Evolutionary conservation across 1,284 basidiomycete genomes (phyloP).

Genomic region (Megacollybia platyphylla): DNA sequence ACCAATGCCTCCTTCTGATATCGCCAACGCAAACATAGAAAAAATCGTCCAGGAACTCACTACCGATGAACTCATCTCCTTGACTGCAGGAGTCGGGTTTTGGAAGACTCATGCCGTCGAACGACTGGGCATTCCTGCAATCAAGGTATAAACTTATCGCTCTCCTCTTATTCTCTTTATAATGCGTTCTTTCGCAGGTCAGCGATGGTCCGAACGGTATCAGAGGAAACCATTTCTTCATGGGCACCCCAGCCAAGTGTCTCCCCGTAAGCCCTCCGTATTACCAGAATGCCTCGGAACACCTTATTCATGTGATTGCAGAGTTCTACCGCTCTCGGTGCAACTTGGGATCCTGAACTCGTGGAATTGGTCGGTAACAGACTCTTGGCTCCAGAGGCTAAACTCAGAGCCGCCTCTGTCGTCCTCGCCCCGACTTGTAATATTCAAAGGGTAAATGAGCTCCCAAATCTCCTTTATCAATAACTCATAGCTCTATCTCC

Average conservation of each 20-base stretch:
- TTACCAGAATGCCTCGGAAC: background rate
- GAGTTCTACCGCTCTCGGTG: conserved; percentile 58
- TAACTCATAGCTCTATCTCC: no score
- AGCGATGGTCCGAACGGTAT: conserved; percentile 24
- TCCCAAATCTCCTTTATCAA: no score
- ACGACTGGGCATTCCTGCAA: conserved; percentile 44
- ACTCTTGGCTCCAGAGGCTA: conserved; percentile 50
- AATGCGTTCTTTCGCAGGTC: background rate
- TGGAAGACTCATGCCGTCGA: conserved; percentile 54
- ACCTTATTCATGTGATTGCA: conserved; percentile 11
- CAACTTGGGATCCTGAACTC: conserved; percentile 49
- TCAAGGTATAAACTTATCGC: conserved; percentile 58
- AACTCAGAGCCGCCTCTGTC: conserved; percentile 48
- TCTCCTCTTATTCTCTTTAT: conserved; percentile 21
- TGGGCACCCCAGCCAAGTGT: conserved; percentile 49
- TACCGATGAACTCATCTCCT: conserved; percentile 49
- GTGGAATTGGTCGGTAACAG: conserved; percentile 34
- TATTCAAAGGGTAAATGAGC: conserved; percentile 32
- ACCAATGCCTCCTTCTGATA: conserved; percentile 5
- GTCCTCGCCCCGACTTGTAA: conserved; percentile 61
- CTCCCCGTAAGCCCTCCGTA: conserved; percentile 31
- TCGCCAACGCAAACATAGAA: conserved; percentile 28
- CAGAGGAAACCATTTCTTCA: conserved; percentile 54
- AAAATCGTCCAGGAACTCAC: conserved; percentile 34
- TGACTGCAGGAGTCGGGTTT: conserved; percentile 57